Conservation (phyloP, 768 basidiomycete species). For the Naganishia onofrii region DNA sequence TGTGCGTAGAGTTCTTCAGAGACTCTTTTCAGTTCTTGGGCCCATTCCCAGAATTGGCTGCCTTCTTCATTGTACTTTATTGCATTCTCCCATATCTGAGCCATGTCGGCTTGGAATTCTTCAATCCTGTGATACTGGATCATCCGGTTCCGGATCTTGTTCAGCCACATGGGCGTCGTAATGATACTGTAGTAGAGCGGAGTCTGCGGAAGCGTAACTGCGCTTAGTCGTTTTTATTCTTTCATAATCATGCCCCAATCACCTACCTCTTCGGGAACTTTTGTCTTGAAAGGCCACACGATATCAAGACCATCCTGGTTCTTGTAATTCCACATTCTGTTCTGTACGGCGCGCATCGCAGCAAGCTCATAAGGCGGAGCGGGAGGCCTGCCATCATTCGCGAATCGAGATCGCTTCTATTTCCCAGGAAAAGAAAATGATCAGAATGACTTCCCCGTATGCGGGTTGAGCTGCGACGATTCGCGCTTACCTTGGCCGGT, state of each 20-base stretch:
- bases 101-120: conserved; percentile 74
- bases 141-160: conserved; percentile 70
- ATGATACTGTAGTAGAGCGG: conserved; percentile 92
- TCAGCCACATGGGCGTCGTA: conserved; percentile 78
- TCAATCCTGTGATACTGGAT: conserved; percentile 69
- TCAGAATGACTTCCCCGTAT: not conserved
- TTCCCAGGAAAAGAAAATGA: not conserved
- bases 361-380: not conserved
- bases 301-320: conserved; percentile 41
- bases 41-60: conserved; percentile 90
- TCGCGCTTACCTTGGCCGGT: conserved; percentile 1
- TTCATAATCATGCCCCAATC: not conserved
- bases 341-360: conserved; percentile 18
- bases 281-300: conserved; percentile 16
- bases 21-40: conserved; percentile 88
- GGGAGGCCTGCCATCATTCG: not conserved
- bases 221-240: not conserved
- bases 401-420: conserved; percentile 4
- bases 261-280: conserved; percentile 26
- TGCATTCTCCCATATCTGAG: conserved; percentile 90
- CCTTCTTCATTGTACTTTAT: conserved; percentile 90
- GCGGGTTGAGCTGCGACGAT: not conserved
- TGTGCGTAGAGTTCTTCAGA: conserved; percentile 71
- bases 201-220: conserved; percentile 55
- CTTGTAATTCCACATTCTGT: conserved; percentile 40